A percentile compares a stretch with the other conserved stretches of the same genome.
Conservation (phyloP, 139 green algal genomes). For the Astrephomene gubernaculifera region DNA sequence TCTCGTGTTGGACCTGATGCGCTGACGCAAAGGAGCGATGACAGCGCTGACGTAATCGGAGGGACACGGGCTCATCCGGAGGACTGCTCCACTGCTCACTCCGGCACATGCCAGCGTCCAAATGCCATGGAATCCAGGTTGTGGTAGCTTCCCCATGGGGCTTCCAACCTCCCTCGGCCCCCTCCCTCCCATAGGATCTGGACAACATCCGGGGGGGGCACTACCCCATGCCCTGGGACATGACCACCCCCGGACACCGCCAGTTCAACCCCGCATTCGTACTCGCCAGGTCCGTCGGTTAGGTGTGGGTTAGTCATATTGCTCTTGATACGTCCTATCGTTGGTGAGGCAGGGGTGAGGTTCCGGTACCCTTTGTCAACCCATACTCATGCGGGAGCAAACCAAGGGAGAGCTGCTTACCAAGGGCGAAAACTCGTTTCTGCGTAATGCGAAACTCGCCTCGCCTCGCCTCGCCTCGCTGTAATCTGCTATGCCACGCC, state of each 20-base stretch:
- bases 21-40: too few species aligned
- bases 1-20: too few species aligned
- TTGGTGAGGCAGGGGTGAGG: neutral
- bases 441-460: neutral
- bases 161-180: too few species aligned
- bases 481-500: neutral
- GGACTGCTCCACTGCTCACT: too few species aligned
- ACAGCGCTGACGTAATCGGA: too few species aligned
- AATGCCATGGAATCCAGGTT: too few species aligned
- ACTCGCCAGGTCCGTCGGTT: too few species aligned
- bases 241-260: conserved; percentile 74
- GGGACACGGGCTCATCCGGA: too few species aligned
- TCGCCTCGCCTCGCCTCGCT: neutral
- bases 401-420: neutral
- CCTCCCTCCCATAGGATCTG: too few species aligned
- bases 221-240: conserved; percentile 90
- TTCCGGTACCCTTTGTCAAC: neutral
- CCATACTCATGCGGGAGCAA: neutral
- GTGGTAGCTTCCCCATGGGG: too few species aligned
- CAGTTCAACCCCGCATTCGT: conserved; percentile 87
- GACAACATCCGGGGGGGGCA: conserved; percentile 43
- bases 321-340: neutral
- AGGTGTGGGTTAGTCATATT: conserved; percentile 8
- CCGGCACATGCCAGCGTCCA: too few species aligned
- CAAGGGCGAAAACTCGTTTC: neutral